These are phyloP conservation scores for Fusarium sp. DNA, from an alignment of 2,329 filamentous ascomycete species.

Conservation along the genomic window DNA sequence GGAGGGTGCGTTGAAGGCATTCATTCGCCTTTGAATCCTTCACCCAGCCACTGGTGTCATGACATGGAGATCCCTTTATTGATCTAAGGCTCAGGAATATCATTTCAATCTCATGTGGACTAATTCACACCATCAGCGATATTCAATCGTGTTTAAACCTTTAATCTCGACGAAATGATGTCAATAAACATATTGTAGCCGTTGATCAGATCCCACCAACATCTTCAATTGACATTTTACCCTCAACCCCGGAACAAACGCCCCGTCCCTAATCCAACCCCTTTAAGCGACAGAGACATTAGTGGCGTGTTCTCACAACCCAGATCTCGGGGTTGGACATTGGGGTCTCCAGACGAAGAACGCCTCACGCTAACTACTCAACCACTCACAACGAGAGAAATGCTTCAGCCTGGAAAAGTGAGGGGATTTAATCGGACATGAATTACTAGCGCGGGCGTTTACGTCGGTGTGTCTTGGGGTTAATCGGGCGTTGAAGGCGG, in stretches of 20 bases:
- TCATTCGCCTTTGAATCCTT: background rate
- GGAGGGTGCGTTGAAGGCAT: background rate
- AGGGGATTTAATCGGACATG: background rate
- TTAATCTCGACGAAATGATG: background rate
- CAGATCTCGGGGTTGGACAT: background rate
- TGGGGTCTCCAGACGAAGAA: background rate
- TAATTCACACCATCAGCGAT: background rate
- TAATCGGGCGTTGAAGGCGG: background rate
- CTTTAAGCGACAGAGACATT: background rate
- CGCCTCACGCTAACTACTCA: background rate
- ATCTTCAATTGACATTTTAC: background rate
- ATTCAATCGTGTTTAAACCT: background rate
- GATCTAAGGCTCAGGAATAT: background rate
- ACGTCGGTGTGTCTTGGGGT: background rate
- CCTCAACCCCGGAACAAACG: background rate
- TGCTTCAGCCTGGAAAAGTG: slow-evolving; percentile 7
- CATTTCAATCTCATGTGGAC: background rate
- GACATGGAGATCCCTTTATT: background rate
- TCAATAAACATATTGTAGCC: background rate
- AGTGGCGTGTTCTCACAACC: background rate
- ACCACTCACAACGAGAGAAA: background rate
- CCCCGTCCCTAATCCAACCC: background rate
- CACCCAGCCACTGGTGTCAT: background rate
- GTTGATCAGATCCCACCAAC: background rate
- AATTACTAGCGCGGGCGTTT: background rate